Conservation (phyloP, 176 grass and related monocot species). For the Bromus sterilis region DNA sequence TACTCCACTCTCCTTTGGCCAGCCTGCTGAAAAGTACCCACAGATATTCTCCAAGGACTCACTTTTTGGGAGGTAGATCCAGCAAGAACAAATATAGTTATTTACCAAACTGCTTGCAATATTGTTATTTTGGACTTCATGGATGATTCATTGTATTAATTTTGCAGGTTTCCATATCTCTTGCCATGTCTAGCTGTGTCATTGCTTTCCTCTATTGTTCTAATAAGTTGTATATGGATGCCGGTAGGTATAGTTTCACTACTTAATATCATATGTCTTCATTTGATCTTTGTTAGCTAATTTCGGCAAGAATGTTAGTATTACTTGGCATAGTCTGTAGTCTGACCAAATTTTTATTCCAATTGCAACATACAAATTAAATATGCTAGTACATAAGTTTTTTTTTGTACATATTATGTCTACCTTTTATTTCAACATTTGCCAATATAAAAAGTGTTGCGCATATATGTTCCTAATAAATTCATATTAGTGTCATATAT, state of each 20-base stretch:
- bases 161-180: slow-evolving; percentile 79
- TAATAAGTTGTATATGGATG: slow-evolving; percentile 70
- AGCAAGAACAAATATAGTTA: neutral
- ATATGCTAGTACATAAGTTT: neutral
- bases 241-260: slow-evolving; percentile 56
- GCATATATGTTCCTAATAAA: neutral
- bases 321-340: neutral
- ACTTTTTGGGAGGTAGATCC: slow-evolving; percentile 55
- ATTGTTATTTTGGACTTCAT: neutral
- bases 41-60: slow-evolving; percentile 46
- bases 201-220: slow-evolving; percentile 38
- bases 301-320: neutral
- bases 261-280: neutral
- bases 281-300: neutral
- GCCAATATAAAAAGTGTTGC: neutral
- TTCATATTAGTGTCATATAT: neutral
- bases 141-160: neutral
- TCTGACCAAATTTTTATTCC: neutral
- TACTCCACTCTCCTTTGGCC: neutral
- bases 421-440: neutral
- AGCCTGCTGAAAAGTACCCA: slow-evolving; percentile 81
- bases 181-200: slow-evolving; percentile 60
- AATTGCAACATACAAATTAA: neutral
- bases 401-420: neutral
- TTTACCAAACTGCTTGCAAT: neutral